Percentiles rank a stretch among this genome's conserved stretches.
Conservation (phyloP, 73 alveolate genomes). For the Uronychia binucleata region DNA sequence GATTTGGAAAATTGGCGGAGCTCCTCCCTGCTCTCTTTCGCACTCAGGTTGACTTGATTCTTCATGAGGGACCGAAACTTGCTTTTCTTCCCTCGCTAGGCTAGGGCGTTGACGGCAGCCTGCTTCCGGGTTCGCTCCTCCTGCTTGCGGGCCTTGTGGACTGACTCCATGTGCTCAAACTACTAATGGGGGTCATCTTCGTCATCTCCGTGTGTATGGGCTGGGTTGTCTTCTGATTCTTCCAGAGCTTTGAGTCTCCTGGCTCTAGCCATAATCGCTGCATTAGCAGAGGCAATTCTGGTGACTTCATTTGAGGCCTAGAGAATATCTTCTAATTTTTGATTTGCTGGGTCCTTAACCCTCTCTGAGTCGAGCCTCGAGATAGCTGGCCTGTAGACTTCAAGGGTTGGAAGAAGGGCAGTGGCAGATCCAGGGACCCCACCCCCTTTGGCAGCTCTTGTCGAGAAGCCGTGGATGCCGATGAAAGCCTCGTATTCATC, state of each 20-base stretch:
- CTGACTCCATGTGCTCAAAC: not conserved
- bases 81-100: not conserved
- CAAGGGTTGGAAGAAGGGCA: not conserved
- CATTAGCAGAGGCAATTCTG: not conserved
- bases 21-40: not conserved
- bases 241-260: not conserved
- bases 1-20: not conserved
- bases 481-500: not conserved
- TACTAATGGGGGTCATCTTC: not conserved
- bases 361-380: not conserved
- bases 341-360: not conserved
- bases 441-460: not conserved
- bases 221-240: not conserved
- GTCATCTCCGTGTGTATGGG: not conserved
- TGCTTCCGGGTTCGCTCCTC: not conserved
- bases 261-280: not conserved
- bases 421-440: not conserved
- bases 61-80: not conserved
- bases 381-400: not conserved
- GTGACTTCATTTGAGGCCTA: not conserved
- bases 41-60: not conserved
- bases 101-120: not conserved
- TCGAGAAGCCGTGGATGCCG: not conserved
- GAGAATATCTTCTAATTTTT: not conserved
- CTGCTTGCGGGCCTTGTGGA: not conserved